These are phyloP conservation scores for Botrytis cinerea DNA, from an alignment of 2,329 filamentous ascomycete genomes.

Conservation along the genomic window DNA sequence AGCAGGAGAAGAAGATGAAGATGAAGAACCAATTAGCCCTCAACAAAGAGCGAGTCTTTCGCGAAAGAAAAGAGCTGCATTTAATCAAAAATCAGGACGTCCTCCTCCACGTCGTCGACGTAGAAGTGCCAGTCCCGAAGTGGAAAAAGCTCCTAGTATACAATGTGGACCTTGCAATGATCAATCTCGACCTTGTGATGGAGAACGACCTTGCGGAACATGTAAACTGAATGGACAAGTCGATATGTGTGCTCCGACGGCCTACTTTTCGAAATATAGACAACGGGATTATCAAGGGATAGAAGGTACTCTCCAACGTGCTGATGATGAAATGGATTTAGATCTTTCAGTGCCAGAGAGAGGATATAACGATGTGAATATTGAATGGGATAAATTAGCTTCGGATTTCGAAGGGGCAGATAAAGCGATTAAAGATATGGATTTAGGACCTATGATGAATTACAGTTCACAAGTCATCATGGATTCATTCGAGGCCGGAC, in stretches of 20 bases:
- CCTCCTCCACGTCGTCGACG: not conserved
- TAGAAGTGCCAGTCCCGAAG: not conserved
- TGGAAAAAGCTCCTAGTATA: not conserved
- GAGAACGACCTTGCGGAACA: not conserved
- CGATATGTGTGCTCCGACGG: not conserved
- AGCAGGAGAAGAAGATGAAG: not conserved
- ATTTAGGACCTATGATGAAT: constrained; percentile 10
- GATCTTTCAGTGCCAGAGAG: not conserved
- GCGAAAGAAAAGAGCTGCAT: not conserved
- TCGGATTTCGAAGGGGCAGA: not conserved
- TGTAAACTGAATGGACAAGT: not conserved
- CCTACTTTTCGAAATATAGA: not conserved
- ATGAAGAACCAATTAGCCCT: not conserved
- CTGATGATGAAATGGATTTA: not conserved
- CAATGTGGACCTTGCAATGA: constrained; percentile 2
- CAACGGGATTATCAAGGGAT: not conserved
- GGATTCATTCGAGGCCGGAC: not conserved
- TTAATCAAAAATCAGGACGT: not conserved
- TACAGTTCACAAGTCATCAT: not conserved
- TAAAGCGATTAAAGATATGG: not conserved
- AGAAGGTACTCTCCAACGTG: not conserved
- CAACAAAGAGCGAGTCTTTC: not conserved
- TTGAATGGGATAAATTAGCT: not conserved
- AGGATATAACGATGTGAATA: not conserved
- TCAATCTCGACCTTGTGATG: constrained; percentile 12